A percentile compares a stretch with the other conserved stretches of the same genome.
Evolutionary conservation across 2,329 filamentous ascomycete genomes (phyloP).

Genomic region (Blastomyces emzantsi): DNA sequence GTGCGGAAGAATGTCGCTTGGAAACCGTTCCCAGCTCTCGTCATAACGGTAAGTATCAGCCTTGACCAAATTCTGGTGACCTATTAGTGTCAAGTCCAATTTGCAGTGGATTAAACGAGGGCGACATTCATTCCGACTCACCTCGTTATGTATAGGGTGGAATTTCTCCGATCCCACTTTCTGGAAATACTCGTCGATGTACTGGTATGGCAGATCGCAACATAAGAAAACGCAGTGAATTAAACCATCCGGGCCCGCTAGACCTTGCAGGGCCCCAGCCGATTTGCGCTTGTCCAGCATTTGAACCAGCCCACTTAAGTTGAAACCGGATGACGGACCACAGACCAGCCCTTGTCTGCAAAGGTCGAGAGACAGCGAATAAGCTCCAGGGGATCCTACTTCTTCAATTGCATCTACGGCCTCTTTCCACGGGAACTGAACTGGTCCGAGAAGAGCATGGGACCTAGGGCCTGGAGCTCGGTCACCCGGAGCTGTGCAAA

Average conservation of each 20-base stretch:
- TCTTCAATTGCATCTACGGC: slow-evolving; percentile 50
- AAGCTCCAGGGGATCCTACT: slow-evolving; percentile 48
- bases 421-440: slow-evolving; percentile 51
- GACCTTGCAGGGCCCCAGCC: slow-evolving; percentile 36
- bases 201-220: slow-evolving; percentile 56
- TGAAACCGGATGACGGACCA: slow-evolving; percentile 54
- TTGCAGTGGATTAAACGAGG: slow-evolving; percentile 3
- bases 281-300: slow-evolving; percentile 43
- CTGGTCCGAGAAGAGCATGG: slow-evolving; percentile 41
- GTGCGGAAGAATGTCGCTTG: slow-evolving; percentile 32
- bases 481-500: slow-evolving; percentile 50
- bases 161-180: slow-evolving; percentile 45
- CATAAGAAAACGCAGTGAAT: slow-evolving; percentile 52
- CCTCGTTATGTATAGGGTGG: slow-evolving; percentile 41
- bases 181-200: slow-evolving; percentile 52
- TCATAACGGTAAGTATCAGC: slow-evolving; percentile 50
- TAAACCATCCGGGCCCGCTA: slow-evolving; percentile 39
- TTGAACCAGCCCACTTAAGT: slow-evolving; percentile 45
- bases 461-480: slow-evolving; percentile 52
- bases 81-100: not conserved
- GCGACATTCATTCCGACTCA: slow-evolving; percentile 17
- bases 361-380: slow-evolving; percentile 44
- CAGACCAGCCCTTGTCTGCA: slow-evolving; percentile 51
- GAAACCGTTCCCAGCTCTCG: slow-evolving; percentile 45
- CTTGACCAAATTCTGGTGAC: slow-evolving; percentile 35